Evolutionary conservation across 495 filamentous ascomycete genomes (phyloP).

Genomic region (Aspergillus funiculosus): DNA sequence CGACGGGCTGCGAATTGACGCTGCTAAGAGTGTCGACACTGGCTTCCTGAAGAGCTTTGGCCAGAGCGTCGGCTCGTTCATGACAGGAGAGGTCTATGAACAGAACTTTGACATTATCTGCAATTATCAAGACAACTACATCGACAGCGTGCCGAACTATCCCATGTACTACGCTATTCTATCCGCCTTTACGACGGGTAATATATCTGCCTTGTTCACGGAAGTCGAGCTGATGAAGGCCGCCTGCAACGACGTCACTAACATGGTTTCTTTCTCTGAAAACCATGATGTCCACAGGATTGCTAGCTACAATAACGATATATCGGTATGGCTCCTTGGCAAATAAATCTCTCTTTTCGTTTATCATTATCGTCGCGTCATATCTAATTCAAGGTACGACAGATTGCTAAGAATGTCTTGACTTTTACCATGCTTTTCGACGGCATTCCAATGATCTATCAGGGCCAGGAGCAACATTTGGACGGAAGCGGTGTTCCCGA

Average conservation of each 20-base stretch:
- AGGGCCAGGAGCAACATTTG: constrained; percentile 64
- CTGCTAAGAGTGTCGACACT: constrained; percentile 54
- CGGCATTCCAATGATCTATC: constrained; percentile 52
- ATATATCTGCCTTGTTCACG: not conserved
- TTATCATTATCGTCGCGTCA: not conserved
- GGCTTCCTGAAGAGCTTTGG: constrained; percentile 43
- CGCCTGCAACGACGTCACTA: constrained; percentile 43
- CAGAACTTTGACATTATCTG: constrained; percentile 6
- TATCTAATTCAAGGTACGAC: constrained; percentile 11
- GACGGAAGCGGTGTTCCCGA: constrained; percentile 48
- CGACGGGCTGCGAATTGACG: constrained; percentile 66
- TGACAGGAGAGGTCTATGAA: constrained; percentile 10
- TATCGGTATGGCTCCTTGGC: constrained; percentile 5
- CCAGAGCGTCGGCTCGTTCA: constrained; percentile 5
- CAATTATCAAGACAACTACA: constrained; percentile 10
- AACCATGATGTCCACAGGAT: constrained; percentile 64
- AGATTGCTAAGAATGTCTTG: constrained; percentile 56
- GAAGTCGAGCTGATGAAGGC: constrained; percentile 2
- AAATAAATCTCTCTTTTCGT: too few relatives aligned
- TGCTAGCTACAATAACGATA: constrained; percentile 27
- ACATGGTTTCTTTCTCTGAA: constrained; percentile 60
- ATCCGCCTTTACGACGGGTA: constrained; percentile 4
- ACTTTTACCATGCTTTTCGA: constrained; percentile 61
- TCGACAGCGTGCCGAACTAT: constrained; percentile 32
- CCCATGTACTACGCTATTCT: constrained; percentile 12